Base-by-base conservation (phyloP, 2,329 filamentous ascomycete genomes). In the Colletotrichum gigasporum region DNA sequence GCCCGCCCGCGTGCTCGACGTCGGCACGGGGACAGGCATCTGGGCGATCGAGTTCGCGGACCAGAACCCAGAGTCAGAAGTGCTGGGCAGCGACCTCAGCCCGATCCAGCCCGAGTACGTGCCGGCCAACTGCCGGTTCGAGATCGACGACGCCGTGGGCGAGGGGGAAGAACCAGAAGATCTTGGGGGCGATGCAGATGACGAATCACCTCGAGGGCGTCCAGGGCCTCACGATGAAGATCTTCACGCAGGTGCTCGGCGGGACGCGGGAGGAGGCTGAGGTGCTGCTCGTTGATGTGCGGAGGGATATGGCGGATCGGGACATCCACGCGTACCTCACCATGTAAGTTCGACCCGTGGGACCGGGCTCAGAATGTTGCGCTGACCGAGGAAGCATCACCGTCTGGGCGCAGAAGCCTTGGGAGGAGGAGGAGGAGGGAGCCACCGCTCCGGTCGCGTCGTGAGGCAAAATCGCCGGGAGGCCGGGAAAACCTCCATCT, bases 1-100 rank as follows among this genome's bases (percentile, higher is more conserved):
- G 12, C 59, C 63, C 2, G 30, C 47, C 14, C 61, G 56, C 5
- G 66, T 69, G 9, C 56, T 71, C 8, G 73, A 74, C 51, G 64
- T 75, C 11, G 71, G 71, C 7, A 74, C 73, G 3, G 71, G 71
- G 3, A 70, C 69, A 12, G 72, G 72, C 4, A 72, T 73, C 24
- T 75, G 70, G 71, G 72, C 71, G 10, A 79, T 80, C 39, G 79
- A 81, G 58, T 77, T 81, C 62, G 78, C 77, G 12, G 79, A 82
- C 44, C 63, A 71, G 20, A 71, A 74, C 42, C 76, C 76, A 2
- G 69, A 71, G 8, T 72, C 74, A 1, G 66, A 69, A 5, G 71
- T 79, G 4, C 74, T 76, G 39, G 78, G 78, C 8, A 76, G 75
- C 4, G 79, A 82, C 53, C 69, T 78, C 7, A 76, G 77, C 12